Evolutionary conservation across 306 rosid genomes (phyloP).

Genomic region (Dalbergia cochinchinensis): DNA sequence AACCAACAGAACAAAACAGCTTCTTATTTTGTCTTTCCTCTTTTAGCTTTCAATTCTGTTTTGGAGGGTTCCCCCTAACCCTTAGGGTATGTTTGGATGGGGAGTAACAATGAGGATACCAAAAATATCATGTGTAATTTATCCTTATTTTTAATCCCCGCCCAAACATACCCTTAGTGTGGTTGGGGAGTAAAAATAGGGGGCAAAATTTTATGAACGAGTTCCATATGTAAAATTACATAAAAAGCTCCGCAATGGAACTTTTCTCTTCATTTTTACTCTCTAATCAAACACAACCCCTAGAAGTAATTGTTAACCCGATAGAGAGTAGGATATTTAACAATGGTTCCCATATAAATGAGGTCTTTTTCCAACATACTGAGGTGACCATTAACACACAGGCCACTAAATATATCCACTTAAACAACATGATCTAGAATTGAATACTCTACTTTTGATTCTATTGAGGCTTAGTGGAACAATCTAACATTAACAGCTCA

Average conservation of each 20-base stretch:
- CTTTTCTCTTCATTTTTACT: no score
- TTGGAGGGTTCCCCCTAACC: neutral
- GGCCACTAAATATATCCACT: conserved; percentile 2
- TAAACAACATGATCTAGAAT: conserved; percentile 4
- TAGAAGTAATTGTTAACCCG: neutral
- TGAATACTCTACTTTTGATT: neutral
- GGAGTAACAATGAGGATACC: no score
- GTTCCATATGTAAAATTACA: no score
- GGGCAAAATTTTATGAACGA: no score
- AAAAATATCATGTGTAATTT: no score
- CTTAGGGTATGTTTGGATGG: no score
- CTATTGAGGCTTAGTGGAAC: conserved; percentile 17
- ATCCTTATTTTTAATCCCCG: no score
- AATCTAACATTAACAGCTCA: conserved; percentile 18
- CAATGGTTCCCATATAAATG: conserved; percentile 6
- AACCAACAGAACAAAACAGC: no score
- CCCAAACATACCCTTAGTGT: no score
- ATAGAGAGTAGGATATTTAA: neutral
- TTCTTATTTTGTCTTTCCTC: no score
- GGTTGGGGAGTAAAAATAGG: no score
- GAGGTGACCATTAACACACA: neutral
- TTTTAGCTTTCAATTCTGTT: neutral
- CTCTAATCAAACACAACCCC: neutral
- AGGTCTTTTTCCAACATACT: neutral
- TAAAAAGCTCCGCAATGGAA: no score